Conservation (phyloP, 1,139 yeast genomes). For the Citeromyces hawaiiensis region DNA sequence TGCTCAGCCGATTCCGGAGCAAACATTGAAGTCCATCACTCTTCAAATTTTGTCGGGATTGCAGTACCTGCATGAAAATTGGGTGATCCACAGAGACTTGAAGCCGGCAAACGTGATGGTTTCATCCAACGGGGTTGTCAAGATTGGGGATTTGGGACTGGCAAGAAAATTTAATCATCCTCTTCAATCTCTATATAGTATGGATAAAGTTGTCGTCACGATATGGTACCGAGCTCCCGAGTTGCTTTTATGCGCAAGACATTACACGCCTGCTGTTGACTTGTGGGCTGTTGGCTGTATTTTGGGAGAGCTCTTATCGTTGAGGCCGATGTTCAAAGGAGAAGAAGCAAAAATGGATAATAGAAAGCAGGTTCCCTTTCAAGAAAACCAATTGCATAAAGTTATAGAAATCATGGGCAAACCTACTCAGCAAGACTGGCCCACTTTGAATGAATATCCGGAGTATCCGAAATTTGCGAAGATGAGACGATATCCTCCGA, state of each 20-base stretch:
- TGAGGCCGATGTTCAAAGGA: slow-evolving; percentile 91
- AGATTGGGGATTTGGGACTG: slow-evolving; percentile 90
- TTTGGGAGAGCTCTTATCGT: slow-evolving; percentile 76
- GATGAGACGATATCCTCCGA: slow-evolving; percentile 53
- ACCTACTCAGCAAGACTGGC: slow-evolving; percentile 70
- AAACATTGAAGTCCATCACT: slow-evolving; percentile 67
- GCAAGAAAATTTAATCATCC: slow-evolving; percentile 89
- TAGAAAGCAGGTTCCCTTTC: slow-evolving; percentile 87
- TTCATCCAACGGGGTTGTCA: slow-evolving; percentile 74
- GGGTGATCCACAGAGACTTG: slow-evolving; percentile 91
- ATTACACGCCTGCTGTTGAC: slow-evolving; percentile 91
- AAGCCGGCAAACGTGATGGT: slow-evolving; percentile 99
- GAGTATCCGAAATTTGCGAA: slow-evolving; percentile 61
- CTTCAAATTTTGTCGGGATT: slow-evolving; percentile 94
- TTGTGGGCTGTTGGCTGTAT: slow-evolving; percentile 98
- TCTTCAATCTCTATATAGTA: slow-evolving; percentile 76
- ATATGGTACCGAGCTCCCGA: slow-evolving; percentile 99
- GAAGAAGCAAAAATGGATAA: slow-evolving; percentile 95
- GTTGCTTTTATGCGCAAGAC: slow-evolving; percentile 76
- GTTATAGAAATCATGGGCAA: slow-evolving; percentile 86
- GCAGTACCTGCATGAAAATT: slow-evolving; percentile 81
- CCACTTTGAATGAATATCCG: slow-evolving; percentile 66
- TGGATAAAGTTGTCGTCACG: slow-evolving; percentile 95
- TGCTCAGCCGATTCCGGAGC: slow-evolving; percentile 60
- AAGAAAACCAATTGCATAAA: slow-evolving; percentile 80